Conservation (phyloP, 305 asterid species). For the Solanum hybrid region DNA sequence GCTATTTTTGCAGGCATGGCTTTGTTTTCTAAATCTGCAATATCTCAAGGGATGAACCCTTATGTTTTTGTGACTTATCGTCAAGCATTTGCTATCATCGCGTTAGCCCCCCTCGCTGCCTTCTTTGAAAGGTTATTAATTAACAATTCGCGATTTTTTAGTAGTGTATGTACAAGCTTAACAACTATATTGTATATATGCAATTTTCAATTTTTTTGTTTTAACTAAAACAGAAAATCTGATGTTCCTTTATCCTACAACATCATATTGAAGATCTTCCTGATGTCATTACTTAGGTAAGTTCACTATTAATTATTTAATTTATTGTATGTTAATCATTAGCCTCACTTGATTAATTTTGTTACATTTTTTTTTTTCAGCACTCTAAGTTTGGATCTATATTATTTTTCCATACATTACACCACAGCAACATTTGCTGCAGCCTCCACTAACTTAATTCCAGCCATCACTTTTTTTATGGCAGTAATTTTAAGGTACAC, state of each 20-base stretch:
- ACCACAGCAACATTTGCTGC: conserved; percentile 69
- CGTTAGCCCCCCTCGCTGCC: conserved; percentile 49
- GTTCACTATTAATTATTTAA: not conserved
- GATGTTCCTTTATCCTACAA: conserved; percentile 30
- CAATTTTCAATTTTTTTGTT: not conserved
- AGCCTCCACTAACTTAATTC: conserved; percentile 47
- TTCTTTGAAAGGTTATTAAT: conserved; percentile 36
- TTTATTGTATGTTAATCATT: not conserved
- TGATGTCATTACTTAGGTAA: conserved; percentile 46
- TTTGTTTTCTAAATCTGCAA: conserved; percentile 54
- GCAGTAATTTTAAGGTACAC: conserved; percentile 34
- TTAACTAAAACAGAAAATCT: conserved; percentile 22
- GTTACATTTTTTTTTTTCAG: conserved; percentile 13
- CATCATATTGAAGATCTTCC: conserved; percentile 35
- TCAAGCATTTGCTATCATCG: conserved; percentile 47
- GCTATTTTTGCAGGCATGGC: conserved; percentile 61
- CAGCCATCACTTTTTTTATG: conserved; percentile 44
- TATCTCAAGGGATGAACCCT: conserved; percentile 54
- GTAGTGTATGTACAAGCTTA: not conserved
- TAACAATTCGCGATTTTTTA: not conserved
- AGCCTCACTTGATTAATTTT: not conserved
- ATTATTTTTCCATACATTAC: conserved; percentile 37
- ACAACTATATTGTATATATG: not conserved
- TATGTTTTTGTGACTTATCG: conserved; percentile 58
- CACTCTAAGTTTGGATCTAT: conserved; percentile 48